Conservation (phyloP, 345 rosid genomes). For the Hibiscus syriacus region DNA sequence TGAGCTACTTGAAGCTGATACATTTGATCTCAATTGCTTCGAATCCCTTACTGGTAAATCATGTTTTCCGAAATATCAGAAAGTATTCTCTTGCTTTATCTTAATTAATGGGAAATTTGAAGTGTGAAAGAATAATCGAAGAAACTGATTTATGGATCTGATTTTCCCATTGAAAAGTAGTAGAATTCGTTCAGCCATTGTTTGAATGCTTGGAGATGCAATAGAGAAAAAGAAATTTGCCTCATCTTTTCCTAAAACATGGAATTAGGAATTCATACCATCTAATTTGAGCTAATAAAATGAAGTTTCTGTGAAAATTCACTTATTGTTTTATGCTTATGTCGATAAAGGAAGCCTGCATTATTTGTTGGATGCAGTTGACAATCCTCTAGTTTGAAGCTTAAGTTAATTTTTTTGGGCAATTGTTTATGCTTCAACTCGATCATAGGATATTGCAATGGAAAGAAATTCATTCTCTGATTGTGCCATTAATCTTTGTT, state of each 20-base stretch:
- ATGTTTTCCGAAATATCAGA: neutral
- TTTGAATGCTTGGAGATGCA: neutral
- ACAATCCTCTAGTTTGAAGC: neutral
- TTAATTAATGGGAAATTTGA: neutral
- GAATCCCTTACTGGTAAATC: slow-evolving; percentile 78
- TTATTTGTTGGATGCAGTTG: neutral
- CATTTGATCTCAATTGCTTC: slow-evolving; percentile 92
- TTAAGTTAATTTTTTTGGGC: neutral
- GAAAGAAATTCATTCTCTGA: neutral
- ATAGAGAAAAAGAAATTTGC: neutral
- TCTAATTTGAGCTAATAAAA: neutral
- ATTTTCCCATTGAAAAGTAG: neutral
- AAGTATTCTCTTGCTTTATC: neutral
- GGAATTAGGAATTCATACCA: neutral
- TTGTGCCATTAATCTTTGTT: neutral
- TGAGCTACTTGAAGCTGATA: slow-evolving; percentile 88
- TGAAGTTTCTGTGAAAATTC: no score
- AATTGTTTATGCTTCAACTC: neutral
- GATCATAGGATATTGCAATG: neutral
- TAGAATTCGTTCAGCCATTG: neutral
- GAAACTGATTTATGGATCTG: neutral
- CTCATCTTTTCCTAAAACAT: neutral
- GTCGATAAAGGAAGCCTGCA: neutral
- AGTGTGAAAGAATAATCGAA: neutral
- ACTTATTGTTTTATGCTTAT: neutral